A percentile compares a stretch with the other conserved stretches of the same genome.
These are phyloP conservation scores for Protea cynaroides DNA, from an alignment of 164 flowering plant species.

Conservation along the genomic window DNA sequence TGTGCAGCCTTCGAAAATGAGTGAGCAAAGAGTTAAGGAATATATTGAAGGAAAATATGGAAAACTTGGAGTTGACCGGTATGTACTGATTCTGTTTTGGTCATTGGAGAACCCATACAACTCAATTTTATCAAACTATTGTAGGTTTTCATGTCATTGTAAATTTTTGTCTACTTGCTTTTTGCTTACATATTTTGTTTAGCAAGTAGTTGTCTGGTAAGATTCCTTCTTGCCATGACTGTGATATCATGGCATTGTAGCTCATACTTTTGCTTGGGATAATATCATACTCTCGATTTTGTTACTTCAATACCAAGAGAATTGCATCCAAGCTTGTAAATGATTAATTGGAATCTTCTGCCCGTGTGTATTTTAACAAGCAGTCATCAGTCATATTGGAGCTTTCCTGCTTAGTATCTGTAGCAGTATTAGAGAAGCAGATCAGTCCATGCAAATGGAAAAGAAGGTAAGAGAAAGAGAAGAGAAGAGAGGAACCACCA, in stretches of 20 bases:
- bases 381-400: no score
- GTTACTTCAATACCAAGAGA: background rate
- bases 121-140: background rate
- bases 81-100: conserved; percentile 17
- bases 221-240: background rate
- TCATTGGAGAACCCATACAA: background rate
- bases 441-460: no score
- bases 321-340: background rate
- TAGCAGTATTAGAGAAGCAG: no score
- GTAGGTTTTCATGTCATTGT: no score
- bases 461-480: no score
- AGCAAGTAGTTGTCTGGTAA: background rate
- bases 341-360: background rate
- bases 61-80: conserved; percentile 88
- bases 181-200: background rate
- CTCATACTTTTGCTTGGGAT: no score
- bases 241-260: background rate
- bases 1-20: conserved; percentile 84
- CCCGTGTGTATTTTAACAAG: no score
- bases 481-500: no score
- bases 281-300: no score
- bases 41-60: conserved; percentile 96
- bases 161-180: background rate
- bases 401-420: no score
- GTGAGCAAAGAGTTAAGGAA: conserved; percentile 55